phyloP scores from a whole-genome alignment of 1,284 basidiomycete species.

The Hemileia vastatrix region DNA sequence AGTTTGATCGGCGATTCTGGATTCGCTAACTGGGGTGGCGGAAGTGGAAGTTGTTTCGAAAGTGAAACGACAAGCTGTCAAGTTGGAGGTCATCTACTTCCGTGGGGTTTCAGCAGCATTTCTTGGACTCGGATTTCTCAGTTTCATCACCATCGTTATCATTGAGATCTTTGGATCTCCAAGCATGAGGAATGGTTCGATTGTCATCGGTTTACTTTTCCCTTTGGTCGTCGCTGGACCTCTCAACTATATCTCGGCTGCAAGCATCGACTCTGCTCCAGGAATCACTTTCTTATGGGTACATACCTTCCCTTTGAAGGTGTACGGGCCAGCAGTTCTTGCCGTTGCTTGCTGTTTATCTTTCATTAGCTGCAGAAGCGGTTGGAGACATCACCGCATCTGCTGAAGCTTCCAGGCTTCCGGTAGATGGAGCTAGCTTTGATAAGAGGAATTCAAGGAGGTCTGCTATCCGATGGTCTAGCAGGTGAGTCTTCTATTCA shows the following conservation, averaged over 20 bases:
- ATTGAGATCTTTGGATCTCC: conserved; percentile 62
- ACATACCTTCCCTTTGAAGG: conserved; percentile 63
- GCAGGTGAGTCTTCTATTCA: conserved; percentile 48
- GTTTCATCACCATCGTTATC: conserved; percentile 65
- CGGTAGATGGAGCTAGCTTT: conserved; percentile 48
- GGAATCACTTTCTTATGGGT: conserved; percentile 50
- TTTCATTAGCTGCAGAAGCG: conserved; percentile 62
- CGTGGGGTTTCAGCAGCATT: conserved; percentile 37
- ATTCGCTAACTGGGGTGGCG: conserved; percentile 71
- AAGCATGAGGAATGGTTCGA: conserved; percentile 59
- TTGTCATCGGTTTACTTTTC: conserved; percentile 45
- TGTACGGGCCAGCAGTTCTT: conserved; percentile 70
- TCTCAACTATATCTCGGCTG: conserved; percentile 29
- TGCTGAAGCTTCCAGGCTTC: conserved; percentile 64
- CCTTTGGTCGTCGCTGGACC: conserved; percentile 33
- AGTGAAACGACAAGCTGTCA: not conserved
- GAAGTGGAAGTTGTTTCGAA: conserved; percentile 43
- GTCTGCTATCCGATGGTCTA: conserved; percentile 62
- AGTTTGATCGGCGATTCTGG: conserved; percentile 64
- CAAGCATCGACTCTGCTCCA: conserved; percentile 28
- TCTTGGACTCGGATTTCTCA: conserved; percentile 66
- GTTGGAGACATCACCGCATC: conserved; percentile 79
- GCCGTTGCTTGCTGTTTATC: conserved; percentile 73
- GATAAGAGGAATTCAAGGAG: conserved; percentile 74
- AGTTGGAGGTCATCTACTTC: conserved; percentile 48